Conservation (phyloP, 257 asterid genomes). For the Orobanche coerulescens region DNA sequence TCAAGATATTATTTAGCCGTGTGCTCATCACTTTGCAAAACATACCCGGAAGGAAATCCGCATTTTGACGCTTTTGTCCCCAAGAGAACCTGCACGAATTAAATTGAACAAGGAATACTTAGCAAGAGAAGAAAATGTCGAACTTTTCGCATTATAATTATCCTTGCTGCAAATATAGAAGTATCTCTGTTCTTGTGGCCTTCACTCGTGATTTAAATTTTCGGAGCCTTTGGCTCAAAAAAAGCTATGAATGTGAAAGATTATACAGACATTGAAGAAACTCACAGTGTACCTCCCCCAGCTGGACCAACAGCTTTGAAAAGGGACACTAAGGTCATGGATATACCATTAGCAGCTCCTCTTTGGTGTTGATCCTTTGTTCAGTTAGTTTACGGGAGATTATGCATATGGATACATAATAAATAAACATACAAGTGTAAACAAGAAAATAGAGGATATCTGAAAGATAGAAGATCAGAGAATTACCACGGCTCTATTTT, state of each 20-base stretch:
- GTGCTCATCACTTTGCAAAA: not conserved
- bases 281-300: conserved; percentile 69
- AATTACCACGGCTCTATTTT: conserved; percentile 79
- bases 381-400: not conserved
- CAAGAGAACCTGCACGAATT: conserved; percentile 60
- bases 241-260: not conserved
- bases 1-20: not conserved
- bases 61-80: conserved; percentile 57
- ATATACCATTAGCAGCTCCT: conserved; percentile 85
- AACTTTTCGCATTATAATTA: not conserved
- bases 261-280: conserved; percentile 3
- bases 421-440: not conserved
- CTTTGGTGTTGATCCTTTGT: conserved; percentile 68
- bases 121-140: conserved; percentile 5
- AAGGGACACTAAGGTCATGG: conserved; percentile 68
- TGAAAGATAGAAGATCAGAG: conserved; percentile 2
- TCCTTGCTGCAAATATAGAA: not conserved
- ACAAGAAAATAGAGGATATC: not conserved
- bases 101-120: conserved; percentile 8
- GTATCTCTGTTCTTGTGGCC: too few species aligned
- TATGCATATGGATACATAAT: not conserved
- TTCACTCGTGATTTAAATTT: too few species aligned
- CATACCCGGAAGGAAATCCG: conserved; percentile 58
- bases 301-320: conserved; percentile 76
- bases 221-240: not conserved